Conservation (phyloP, 2,329 filamentous ascomycete species). For the Trichophyton equinum region DNA sequence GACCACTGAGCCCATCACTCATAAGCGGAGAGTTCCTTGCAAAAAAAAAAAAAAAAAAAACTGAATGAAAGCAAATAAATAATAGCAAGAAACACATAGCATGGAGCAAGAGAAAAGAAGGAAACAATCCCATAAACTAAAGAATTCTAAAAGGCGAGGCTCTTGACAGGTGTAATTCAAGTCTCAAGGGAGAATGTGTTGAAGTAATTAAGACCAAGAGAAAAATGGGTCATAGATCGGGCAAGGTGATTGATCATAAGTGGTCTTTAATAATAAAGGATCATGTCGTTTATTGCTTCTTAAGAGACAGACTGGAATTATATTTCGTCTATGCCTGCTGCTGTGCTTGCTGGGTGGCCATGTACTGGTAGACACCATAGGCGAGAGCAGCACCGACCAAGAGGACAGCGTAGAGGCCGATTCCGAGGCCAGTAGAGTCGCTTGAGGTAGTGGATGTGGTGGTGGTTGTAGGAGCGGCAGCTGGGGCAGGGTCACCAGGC, state of each 20-base stretch:
- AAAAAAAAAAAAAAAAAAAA: background rate
- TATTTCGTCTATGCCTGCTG: background rate
- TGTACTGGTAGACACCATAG: slow-evolving; percentile 75
- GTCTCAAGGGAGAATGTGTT: background rate
- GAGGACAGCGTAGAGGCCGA: slow-evolving; percentile 70
- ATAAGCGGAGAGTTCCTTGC: background rate
- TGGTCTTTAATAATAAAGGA: background rate
- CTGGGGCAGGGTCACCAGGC: slow-evolving; percentile 66
- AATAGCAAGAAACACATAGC: background rate
- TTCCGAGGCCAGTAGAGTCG: slow-evolving; percentile 43
- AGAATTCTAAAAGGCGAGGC: slow-evolving; percentile 1
- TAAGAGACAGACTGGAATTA: background rate
- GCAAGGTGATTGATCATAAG: background rate
- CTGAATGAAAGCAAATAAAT: background rate
- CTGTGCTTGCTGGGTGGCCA: slow-evolving; percentile 26
- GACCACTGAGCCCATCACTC: background rate
- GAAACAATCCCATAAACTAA: slow-evolving; percentile 3
- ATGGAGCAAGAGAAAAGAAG: background rate
- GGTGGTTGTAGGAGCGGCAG: slow-evolving; percentile 38
- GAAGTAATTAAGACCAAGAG: slow-evolving; percentile 1
- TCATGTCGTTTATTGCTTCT: background rate
- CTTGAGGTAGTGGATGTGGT: slow-evolving; percentile 25
- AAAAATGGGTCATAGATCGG: background rate
- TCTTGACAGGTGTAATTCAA: background rate
- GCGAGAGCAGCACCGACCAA: slow-evolving; percentile 63